These are phyloP conservation scores for Penicillium herquei DNA, from an alignment of 495 filamentous ascomycete species.

Conservation along the genomic window DNA sequence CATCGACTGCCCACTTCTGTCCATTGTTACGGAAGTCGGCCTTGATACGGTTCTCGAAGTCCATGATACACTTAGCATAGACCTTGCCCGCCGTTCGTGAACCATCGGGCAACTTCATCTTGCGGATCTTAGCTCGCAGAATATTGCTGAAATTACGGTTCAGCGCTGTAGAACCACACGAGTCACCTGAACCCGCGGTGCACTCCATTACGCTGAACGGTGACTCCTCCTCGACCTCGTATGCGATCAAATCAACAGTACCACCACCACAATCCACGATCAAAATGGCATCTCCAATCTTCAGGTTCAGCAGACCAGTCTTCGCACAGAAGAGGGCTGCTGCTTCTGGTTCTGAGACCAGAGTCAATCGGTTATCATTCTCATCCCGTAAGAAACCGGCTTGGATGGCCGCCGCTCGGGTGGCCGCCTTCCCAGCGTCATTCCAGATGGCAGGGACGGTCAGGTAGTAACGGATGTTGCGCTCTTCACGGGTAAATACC, in stretches of 20 bases:
- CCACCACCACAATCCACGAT: slow-evolving; percentile 81
- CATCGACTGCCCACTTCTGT: slow-evolving; percentile 81
- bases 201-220: slow-evolving; percentile 77
- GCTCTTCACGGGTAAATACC: slow-evolving; percentile 74
- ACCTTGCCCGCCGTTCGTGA: slow-evolving; percentile 74
- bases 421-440: slow-evolving; percentile 76
- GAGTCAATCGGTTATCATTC: slow-evolving; percentile 71
- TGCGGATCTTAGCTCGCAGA: slow-evolving; percentile 73
- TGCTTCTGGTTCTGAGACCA: slow-evolving; percentile 76
- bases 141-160: slow-evolving; percentile 82
- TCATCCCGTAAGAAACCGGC: slow-evolving; percentile 74
- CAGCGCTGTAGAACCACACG: slow-evolving; percentile 74
- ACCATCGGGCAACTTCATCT: slow-evolving; percentile 81
- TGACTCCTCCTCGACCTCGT: slow-evolving; percentile 76
- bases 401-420: slow-evolving; percentile 72
- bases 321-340: slow-evolving; percentile 79
- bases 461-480: slow-evolving; percentile 74
- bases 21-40: slow-evolving; percentile 81
- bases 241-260: slow-evolving; percentile 78
- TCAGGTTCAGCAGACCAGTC: slow-evolving; percentile 72
- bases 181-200: slow-evolving; percentile 75
- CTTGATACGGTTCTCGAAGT: slow-evolving; percentile 82
- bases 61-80: slow-evolving; percentile 83
- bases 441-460: slow-evolving; percentile 82
- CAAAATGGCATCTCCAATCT: slow-evolving; percentile 71